A percentile compares a stretch with the other conserved stretches of the same genome.
These are phyloP conservation scores for Colletotrichum trifolii DNA, from an alignment of 2,329 filamentous ascomycete species.

Conservation along the genomic window DNA sequence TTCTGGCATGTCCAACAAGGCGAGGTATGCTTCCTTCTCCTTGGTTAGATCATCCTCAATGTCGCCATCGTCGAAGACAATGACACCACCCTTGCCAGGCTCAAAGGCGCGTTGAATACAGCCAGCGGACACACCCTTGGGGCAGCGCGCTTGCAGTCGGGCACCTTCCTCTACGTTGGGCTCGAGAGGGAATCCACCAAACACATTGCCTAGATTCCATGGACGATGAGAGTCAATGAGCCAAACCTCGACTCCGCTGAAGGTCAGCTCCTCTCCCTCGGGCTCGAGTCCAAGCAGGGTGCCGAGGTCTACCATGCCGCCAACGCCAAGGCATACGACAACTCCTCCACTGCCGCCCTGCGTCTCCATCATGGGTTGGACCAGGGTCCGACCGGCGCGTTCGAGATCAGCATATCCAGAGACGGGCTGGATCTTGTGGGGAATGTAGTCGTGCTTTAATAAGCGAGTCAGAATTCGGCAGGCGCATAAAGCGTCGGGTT, in stretches of 20 bases:
- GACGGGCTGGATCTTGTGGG: conserved; percentile 96
- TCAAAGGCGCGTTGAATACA: conserved; percentile 78
- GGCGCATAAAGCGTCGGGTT: conserved; percentile 94
- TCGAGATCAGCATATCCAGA: conserved; percentile 91
- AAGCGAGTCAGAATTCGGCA: conserved; percentile 92
- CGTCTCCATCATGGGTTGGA: conserved; percentile 86
- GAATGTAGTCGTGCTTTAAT: conserved; percentile 97
- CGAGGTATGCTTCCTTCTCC: conserved; percentile 85
- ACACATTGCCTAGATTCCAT: conserved; percentile 95
- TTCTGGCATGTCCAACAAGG: conserved; percentile 91
- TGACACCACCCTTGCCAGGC: conserved; percentile 84
- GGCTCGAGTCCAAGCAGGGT: conserved; percentile 80
- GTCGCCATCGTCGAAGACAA: conserved; percentile 96
- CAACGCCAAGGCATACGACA: conserved; percentile 92
- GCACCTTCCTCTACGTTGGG: conserved; percentile 59
- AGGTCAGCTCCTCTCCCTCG: conserved; percentile 73
- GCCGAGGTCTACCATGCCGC: conserved; percentile 89
- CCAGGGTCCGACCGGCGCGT: conserved; percentile 80
- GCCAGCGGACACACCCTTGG: conserved; percentile 77
- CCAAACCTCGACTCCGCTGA: conserved; percentile 94
- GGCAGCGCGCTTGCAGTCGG: conserved; percentile 63
- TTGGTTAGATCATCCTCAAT: conserved; percentile 82
- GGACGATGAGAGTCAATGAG: conserved; percentile 90
- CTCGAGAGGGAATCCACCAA: conserved; percentile 76
- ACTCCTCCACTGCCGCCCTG: conserved; percentile 88